Base-by-base conservation (phyloP, 345 rosid species). In the Brassica cretica region DNA sequence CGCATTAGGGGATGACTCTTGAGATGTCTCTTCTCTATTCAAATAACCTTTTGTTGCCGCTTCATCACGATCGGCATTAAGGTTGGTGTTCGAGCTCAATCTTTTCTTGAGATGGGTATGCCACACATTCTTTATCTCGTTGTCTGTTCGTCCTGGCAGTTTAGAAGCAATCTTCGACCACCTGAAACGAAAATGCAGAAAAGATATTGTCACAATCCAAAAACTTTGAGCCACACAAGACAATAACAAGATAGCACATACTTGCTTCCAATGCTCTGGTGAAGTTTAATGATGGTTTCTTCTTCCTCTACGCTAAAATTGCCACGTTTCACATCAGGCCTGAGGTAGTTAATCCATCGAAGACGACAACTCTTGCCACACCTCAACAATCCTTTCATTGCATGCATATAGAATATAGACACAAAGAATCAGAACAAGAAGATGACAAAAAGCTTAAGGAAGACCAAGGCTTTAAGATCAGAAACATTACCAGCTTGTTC, bases 71-170 rank as follows among this genome's bases (percentile, higher is more conserved):
- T 71, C 80, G 15, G 60, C 64, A 8, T 59, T 8, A 35, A 16
- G 35, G 60, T 61, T 64, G n/a, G 68, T 63, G 12, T 9, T 68
- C 0, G 44, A 70, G 60, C 62, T 74, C n/a, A 83, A 19, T 66
- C 82, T 84, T 83, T 86, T 86, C 85, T 82, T 86, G 66, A 86
- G 78, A 74, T 84, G 82, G 0, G 89, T 86, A 18, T 86, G 84
- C 89, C 89, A 86, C n/a, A 84, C 84, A 56, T 86, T 86, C 80
- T 84, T 86, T 60, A 86, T 86, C 80, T 86, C 89, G n/a, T 86
- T 86, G 58, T 86, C 89, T 5, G 89, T 86, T 66, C 87, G 46
- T 24, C 89, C 87, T 0, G 89, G 87, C 0, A 86, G 79, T 46
- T 72, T 66, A 11, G 84, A 81, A 44, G 89, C 89, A 66, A 86